Evolutionary conservation across 176 grass and related monocot genomes (phyloP).

Genomic region (Pontederia crassipes): DNA sequence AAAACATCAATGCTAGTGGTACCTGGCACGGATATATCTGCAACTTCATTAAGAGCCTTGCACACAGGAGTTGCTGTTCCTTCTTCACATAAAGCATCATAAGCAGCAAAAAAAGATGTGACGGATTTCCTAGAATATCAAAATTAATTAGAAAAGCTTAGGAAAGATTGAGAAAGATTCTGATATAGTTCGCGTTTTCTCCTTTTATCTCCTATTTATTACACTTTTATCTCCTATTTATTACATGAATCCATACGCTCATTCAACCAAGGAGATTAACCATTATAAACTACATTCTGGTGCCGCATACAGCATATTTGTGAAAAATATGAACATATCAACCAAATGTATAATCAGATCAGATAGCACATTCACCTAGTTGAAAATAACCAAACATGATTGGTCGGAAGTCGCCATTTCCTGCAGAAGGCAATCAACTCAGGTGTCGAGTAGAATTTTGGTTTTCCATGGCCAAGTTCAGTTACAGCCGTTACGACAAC

Average conservation of each 20-base stretch:
- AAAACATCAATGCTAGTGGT: slow-evolving; percentile 3
- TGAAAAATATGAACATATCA: too few relatives aligned
- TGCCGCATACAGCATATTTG: too few relatives aligned
- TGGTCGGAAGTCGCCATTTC: slow-evolving; percentile 87
- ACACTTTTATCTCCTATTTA: too few relatives aligned
- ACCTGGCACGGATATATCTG: slow-evolving; percentile 85
- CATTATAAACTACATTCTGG: not conserved
- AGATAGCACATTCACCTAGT: slow-evolving; percentile 46
- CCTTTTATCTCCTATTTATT: too few relatives aligned
- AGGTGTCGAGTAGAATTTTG: slow-evolving; percentile 89
- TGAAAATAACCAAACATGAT: slow-evolving; percentile 92
- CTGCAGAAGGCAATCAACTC: slow-evolving; percentile 82
- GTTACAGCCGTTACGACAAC: slow-evolving; percentile 83
- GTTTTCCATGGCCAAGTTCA: slow-evolving; percentile 69
- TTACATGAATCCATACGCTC: too few relatives aligned
- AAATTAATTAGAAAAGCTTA: slow-evolving; percentile 6
- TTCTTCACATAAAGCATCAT: slow-evolving; percentile 90
- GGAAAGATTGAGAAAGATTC: not conserved
- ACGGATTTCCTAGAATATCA: slow-evolving; percentile 60
- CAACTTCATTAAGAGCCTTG: slow-evolving; percentile 87
- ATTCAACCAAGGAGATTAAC: not conserved
- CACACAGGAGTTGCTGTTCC: slow-evolving; percentile 89
- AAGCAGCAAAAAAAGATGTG: slow-evolving; percentile 88
- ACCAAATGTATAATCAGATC: not conserved
- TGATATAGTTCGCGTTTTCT: not conserved